Conservation (phyloP, 371 early-diverging fungal genomes). For the Syncephalastrum sp. region DNA sequence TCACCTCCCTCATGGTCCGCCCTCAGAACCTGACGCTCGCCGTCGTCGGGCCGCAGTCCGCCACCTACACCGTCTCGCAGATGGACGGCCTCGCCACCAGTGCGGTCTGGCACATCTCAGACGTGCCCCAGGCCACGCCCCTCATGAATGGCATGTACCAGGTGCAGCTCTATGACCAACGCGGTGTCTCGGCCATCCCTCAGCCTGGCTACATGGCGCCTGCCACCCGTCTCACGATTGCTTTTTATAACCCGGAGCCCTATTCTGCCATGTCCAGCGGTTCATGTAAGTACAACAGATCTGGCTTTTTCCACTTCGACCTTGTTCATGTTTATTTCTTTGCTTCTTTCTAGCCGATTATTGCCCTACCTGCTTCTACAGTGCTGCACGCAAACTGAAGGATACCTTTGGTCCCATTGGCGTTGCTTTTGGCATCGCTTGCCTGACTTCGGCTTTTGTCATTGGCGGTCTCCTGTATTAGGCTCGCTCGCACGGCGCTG, state of each 20-base stretch:
- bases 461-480: constrained; percentile 29
- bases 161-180: constrained; percentile 48
- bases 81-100: constrained; percentile 36
- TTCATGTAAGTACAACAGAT: not conserved
- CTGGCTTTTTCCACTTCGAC: not conserved
- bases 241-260: constrained; percentile 35
- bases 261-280: constrained; percentile 16
- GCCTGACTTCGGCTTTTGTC: constrained; percentile 34
- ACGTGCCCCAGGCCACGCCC: constrained; percentile 36
- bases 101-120: constrained; percentile 42
- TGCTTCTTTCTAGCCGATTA: constrained; percentile 25
- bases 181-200: constrained; percentile 34
- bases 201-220: constrained; percentile 46
- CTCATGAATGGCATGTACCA: constrained; percentile 45
- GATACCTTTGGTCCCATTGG: constrained; percentile 30
- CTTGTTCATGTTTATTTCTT: not conserved
- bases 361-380: constrained; percentile 47
- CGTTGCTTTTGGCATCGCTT: constrained; percentile 37
- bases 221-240: constrained; percentile 31
- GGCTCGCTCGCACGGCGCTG: not conserved
- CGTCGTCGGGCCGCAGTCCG: constrained; percentile 36
- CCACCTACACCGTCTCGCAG: constrained; percentile 40
- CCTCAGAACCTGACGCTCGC: constrained; percentile 42
- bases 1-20: constrained; percentile 30
- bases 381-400: constrained; percentile 23